A percentile compares a stretch with the other conserved stretches of the same genome.
These are phyloP conservation scores for Zygotorulaspora chibaensis DNA, from an alignment of 805 yeast species.

Conservation along the genomic window DNA sequence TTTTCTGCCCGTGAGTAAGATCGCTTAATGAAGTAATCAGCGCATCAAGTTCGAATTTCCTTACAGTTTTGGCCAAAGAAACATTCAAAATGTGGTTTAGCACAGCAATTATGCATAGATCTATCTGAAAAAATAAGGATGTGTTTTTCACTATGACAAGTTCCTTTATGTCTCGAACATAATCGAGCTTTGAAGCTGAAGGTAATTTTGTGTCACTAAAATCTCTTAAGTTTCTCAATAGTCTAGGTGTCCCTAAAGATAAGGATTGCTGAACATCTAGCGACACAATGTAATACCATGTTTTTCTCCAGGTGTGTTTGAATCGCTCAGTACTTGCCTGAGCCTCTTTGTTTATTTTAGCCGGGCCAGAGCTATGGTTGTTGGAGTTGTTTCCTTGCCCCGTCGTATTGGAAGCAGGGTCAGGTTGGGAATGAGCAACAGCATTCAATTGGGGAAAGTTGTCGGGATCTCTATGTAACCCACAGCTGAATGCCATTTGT, in stretches of 20 bases:
- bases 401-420: conserved; percentile 4
- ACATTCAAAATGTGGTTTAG: conserved; percentile 34
- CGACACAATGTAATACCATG: conserved; percentile 48
- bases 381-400: conserved; percentile 6
- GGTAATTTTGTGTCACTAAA: conserved; percentile 45
- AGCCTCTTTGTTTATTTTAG: conserved; percentile 21
- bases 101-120: conserved; percentile 38
- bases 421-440: conserved; percentile 18
- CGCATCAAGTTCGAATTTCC: conserved; percentile 38
- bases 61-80: conserved; percentile 39
- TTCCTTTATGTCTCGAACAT: conserved; percentile 40
- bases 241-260: conserved; percentile 40
- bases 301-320: conserved; percentile 52
- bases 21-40: conserved; percentile 34
- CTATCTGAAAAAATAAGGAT: conserved; percentile 44
- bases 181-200: conserved; percentile 35
- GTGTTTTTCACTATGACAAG: conserved; percentile 46
- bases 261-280: conserved; percentile 43
- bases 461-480: conserved; percentile 65
- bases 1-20: conserved; percentile 34
- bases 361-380: conserved; percentile 8
- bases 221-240: conserved; percentile 36
- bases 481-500: conserved; percentile 65
- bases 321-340: conserved; percentile 34
- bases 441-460: conserved; percentile 42